Base-by-base conservation (phyloP, 2,329 filamentous ascomycete genomes). In the Alternaria sp. region DNA sequence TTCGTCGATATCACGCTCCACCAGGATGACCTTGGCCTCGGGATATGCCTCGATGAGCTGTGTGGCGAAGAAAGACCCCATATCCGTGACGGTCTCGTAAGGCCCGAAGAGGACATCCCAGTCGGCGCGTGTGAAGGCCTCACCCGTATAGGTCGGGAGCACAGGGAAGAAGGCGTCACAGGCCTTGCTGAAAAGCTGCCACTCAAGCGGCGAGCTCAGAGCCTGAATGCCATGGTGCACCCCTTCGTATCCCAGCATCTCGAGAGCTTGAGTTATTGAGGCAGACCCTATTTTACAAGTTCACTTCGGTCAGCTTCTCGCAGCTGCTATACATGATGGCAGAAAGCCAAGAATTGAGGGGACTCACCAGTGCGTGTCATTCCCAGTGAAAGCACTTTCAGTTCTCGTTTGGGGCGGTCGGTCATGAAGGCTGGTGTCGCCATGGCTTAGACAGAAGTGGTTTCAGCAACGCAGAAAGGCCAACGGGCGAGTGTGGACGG, bases 31-130 rank as follows among this genome's bases (percentile, higher is more conserved):
- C 36, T 72, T 71, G 2, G 69, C 69, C 23, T 72, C 68, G 8
- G 70, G 70, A 42, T 73, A 72, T 11, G 66, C 68, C 14, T 65
- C 62, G 13, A 72, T 59, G n/a, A 72, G 46, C 29, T 72, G 58
- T 40, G 54, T 56, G 0, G 58, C 61, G 36, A 70, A 71, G 34
- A 67, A 55, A 9, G 60, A 60, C 9, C 68, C 65, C 37, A 68
- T 50, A 39, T 73, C 69, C 24, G 66, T 63, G 7, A 71, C 61
- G 28, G 67, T 72, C 63, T 77, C 80, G 59, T 73, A 80, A 28
- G 77, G 65, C 44, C 80, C 80, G 52, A 82, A 78, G 8, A 83
- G 69, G 45, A 69, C 67, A 66, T 83, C 81, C 75, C 79, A 83
- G 61, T 82, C 79, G 37, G 72, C 70, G 41, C 73, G 75, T 28